Evolutionary conservation across 208 protist species (phyloP).

Genomic region (Willaertia magna): DNA sequence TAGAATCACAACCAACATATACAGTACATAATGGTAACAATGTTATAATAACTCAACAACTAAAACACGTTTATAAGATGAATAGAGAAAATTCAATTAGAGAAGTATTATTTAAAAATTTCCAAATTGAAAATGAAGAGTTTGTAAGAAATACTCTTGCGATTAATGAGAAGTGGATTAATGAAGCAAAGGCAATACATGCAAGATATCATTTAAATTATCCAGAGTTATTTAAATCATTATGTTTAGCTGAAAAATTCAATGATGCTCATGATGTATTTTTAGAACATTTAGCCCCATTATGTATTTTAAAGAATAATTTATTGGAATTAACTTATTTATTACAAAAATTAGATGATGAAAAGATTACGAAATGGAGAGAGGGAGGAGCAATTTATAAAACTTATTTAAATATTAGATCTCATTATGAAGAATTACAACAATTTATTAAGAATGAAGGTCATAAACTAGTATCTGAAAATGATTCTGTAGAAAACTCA

Average conservation of each 20-base stretch:
- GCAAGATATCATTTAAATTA: background rate
- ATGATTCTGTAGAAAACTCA: no score
- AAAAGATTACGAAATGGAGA: background rate
- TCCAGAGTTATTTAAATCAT: background rate
- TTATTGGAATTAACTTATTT: background rate
- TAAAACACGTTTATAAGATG: background rate
- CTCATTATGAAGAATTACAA: background rate
- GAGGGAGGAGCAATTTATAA: background rate
- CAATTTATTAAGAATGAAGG: background rate
- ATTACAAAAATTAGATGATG: background rate
- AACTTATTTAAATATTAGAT: background rate
- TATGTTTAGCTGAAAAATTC: background rate
- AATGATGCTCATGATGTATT: background rate
- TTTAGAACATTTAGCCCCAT: background rate
- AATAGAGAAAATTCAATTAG: background rate
- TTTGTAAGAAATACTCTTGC: background rate
- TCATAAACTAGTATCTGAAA: background rate
- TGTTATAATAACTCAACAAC: background rate
- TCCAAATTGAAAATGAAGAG: background rate
- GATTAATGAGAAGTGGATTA: background rate
- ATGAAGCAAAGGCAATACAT: background rate
- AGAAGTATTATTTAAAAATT: background rate
- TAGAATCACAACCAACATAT: background rate
- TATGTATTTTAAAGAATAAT: background rate
- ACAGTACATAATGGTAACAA: background rate